Conservation (phyloP, 1,284 basidiomycete species). For the Tausonia pullulans region DNA sequence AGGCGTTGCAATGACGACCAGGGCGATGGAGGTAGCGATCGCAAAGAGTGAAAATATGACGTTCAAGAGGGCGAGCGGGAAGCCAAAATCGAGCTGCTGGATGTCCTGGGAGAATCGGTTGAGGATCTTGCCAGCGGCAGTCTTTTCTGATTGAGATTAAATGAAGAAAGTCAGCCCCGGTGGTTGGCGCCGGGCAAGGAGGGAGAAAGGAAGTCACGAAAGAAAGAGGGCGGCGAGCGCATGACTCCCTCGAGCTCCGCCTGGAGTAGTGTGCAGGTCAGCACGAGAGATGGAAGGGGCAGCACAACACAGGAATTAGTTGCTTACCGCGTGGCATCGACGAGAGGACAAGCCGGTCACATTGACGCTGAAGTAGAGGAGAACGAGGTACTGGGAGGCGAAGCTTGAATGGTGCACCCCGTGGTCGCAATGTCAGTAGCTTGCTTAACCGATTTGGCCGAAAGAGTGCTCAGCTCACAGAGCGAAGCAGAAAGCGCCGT, state of each 20-base stretch:
- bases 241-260: slow-evolving; percentile 9
- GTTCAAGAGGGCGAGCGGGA: background rate
- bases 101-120: slow-evolving; percentile 14
- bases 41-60: background rate
- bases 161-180: background rate
- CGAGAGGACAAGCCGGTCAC: no score
- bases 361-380: no score
- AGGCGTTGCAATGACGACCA: slow-evolving; percentile 9
- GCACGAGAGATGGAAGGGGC: background rate
- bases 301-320: background rate
- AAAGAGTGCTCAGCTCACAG: background rate
- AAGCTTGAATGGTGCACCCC: no score
- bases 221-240: slow-evolving; percentile 3
- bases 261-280: background rate
- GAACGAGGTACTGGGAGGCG: no score
- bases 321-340: no score
- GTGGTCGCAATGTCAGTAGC: no score
- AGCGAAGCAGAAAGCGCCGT: background rate
- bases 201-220: background rate
- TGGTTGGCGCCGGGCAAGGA: background rate
- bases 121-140: slow-evolving; percentile 4
- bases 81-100: slow-evolving; percentile 2
- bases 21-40: background rate
- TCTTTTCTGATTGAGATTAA: background rate
- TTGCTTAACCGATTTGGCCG: no score